Conservation (phyloP, 1,139 yeast genomes). For the Blastobotrys proliferans region DNA sequence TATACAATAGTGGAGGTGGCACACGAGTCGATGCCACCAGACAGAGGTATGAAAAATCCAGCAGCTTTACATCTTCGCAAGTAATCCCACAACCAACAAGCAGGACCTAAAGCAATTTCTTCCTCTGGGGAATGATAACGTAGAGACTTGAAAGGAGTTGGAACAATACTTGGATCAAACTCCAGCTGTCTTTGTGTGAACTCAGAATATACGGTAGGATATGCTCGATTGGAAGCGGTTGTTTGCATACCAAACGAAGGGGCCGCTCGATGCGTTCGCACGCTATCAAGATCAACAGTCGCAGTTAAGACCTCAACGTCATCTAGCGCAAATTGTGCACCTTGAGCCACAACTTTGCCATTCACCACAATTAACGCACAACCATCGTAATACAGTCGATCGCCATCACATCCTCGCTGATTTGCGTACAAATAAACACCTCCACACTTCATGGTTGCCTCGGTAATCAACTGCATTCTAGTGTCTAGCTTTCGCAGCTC, state of each 20-base stretch:
- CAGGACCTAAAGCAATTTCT: constrained; percentile 96
- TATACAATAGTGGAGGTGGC: constrained; percentile 94
- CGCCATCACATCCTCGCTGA: constrained; percentile 98
- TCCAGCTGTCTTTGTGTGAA: constrained; percentile 33
- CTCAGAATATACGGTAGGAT: constrained; percentile 48
- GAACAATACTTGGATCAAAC: constrained; percentile 62
- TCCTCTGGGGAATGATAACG: constrained; percentile 81
- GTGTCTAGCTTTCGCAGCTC: constrained; percentile 86
- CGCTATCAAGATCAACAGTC: constrained; percentile 88
- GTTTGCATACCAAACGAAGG: constrained; percentile 73
- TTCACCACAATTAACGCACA: constrained; percentile 91
- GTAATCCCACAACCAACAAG: constrained; percentile 99
- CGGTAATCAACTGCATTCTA: constrained; percentile 76
- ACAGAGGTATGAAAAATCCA: constrained; percentile 86
- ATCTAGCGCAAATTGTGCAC: constrained; percentile 76
- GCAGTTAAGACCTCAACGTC: constrained; percentile 95
- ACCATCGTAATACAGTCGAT: constrained; percentile 92
- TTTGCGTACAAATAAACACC: constrained; percentile 91
- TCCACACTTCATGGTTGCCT: constrained; percentile 94
- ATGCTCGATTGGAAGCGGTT: constrained; percentile 44
- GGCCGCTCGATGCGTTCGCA: constrained; percentile 71
- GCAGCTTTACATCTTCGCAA: constrained; percentile 83
- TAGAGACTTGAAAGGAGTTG: constrained; percentile 46
- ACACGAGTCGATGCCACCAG: constrained; percentile 98
- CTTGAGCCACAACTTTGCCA: constrained; percentile 90